Evolutionary conservation across 148 eudicot genomes (phyloP), one percentile per base, ranked within the genome.

Genomic region (Oxyria digyna): DNA sequence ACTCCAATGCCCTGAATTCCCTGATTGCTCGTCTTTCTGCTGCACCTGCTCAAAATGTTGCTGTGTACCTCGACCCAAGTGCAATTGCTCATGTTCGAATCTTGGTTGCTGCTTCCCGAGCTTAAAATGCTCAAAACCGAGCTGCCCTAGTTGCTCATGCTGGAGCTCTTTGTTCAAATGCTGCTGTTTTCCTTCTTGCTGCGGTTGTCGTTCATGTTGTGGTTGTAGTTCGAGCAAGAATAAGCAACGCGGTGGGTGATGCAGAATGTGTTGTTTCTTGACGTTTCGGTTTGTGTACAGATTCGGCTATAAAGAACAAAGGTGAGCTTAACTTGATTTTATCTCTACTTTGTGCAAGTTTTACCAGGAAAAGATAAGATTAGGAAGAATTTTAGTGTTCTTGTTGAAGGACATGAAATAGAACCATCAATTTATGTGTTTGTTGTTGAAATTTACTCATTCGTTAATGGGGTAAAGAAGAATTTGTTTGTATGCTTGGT

Each of bases 1-100:
- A 67, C 42, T 75, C 64, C 62, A 75, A 72, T 63, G 67, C 31
- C 89, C 88, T 17, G 78, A 74, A 27, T 81, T 87, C 74, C 78
- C 77, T 0, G 66, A 40, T 13, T 73, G 78, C 40, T 65, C 41
- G 12, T 78, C 72, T 26, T 78, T 76, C 41, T 70, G 76, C 62
- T 72, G 79, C 67, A 75, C 70, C 74, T 85, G 87, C 67, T 48
- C 72, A 14, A 33, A 67, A 21, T 80, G 87, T 66, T 81, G 76
- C 67, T 68, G 69, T 18, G 11, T 69, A 4, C 50, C 50, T 12
- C 18, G 50, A 46, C 84, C 82, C 3, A 80, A 77, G 68, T 83
- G 89, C 78, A 45, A 45, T 18, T 33, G 38, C 35, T 20, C 3
- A 1, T 59, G 65, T n/a, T 59, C 32, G 17, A 33, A 62, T 18